Percentiles rank a stretch among this genome's conserved stretches.
Conservation (phyloP, 305 asterid species). For the Solanum hybrid region DNA sequence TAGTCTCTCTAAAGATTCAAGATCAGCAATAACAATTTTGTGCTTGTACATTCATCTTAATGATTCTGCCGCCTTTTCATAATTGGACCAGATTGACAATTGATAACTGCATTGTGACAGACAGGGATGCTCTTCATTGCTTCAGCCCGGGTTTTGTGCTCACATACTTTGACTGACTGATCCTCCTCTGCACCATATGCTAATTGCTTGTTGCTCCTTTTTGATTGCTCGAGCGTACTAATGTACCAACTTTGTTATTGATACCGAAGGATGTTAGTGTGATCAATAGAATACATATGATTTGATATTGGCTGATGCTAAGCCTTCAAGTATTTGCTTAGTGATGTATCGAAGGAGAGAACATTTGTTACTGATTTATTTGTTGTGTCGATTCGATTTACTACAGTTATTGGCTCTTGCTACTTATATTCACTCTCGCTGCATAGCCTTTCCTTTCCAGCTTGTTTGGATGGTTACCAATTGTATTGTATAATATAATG, state of each 20-base stretch:
- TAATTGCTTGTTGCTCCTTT: not conserved
- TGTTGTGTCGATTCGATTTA: not conserved
- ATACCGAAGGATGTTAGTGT: not conserved
- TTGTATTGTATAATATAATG: not conserved
- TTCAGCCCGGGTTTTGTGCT: not conserved
- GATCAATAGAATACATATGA: not conserved
- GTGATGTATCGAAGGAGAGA: not conserved
- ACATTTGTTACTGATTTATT: not conserved
- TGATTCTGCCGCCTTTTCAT: not conserved
- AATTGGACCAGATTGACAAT: not conserved
- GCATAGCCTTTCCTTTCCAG: not conserved
- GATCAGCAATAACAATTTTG: conserved; percentile 26
- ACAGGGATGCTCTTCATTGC: not conserved
- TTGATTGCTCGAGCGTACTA: not conserved
- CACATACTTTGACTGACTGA: not conserved
- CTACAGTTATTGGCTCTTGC: not conserved
- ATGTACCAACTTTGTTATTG: not conserved
- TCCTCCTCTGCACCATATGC: not conserved
- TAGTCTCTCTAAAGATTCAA: conserved; percentile 43
- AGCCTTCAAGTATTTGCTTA: not conserved
- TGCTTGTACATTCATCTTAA: not conserved
- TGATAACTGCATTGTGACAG: not conserved
- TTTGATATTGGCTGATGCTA: not conserved
- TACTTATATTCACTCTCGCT: not conserved
- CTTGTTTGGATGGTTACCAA: not conserved